Base-by-base conservation (phyloP, 2,329 filamentous ascomycete species). In the Clathrospora elynae region DNA sequence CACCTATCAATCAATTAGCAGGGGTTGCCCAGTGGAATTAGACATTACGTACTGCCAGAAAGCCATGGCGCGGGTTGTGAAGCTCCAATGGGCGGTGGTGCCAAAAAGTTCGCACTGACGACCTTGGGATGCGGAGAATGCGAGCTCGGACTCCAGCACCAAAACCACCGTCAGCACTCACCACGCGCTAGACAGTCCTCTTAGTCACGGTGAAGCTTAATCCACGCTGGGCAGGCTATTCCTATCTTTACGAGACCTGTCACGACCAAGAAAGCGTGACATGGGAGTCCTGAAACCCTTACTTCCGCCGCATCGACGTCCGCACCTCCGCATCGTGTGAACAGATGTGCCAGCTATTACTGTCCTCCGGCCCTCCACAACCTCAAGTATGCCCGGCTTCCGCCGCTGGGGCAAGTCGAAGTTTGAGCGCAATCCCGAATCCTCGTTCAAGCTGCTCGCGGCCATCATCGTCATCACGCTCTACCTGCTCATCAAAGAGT, bases 391-490 rank as follows among this genome's bases (percentile, higher is more conserved):
- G 66, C 59, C 64, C 50, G 55, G 61, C 51, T 66, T 67, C 45
- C 64, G 64, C 46, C 66, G 66, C 53, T 67, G 65, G 63, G 59
- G 62, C 56, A 66, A 60, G 42, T 61, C 67, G 11, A 68, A 62
- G 43, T 67, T 70, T 47, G 60, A 68, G 45, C 66, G 66, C 39
- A 71, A 71, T 40, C 69, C 71, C 22, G 62, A 66, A 31, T 67
- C 68, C n/a, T 64, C 64, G n/a, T 72, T 70, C 58, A 72, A 73
- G 59, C 59, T 72, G 39, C 61, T 72, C 35, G 62, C 66, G 26
- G 71, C 66, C 35, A 58, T 67, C 39, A 54, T 73, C 45, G 63
- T 73, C 52, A 61, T 73, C 40, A 64, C 61, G 18, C 63, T 73
- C 37, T 73, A 72, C 61, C 61, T 73, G 33, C 44, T 73, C 22